Evolutionary conservation across 495 filamentous ascomycete species (phyloP), one percentile per base, ranked within the genome.

Genomic region (Hypoxylon lenormandii): DNA sequence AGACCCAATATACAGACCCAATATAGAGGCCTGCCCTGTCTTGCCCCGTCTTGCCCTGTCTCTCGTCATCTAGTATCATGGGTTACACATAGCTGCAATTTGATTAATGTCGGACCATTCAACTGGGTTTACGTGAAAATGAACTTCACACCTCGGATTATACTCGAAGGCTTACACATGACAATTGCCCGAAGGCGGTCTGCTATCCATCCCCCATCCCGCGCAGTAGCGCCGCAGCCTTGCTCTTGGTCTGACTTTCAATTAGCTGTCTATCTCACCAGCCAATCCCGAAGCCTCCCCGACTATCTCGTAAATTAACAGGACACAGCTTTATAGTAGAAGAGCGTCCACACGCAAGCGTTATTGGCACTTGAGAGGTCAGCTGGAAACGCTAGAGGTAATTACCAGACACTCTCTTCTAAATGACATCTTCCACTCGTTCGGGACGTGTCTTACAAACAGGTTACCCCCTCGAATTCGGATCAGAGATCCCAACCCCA

Each of bases 111-210:
- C 57, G 45, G 50, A 10, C 67, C 67, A 70, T 55, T 62, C 56
- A 63, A 66, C 62, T 61, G 22, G 28, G 40, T 54, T 49, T 62
- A 43, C 18, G 46, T 53, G 57, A 63, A 66, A 66, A 71, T 71
- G 62, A 71, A 65, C 57, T 66, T 19, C 68, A 71, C 68, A 71
- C 62, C 68, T 66, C 62, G 62, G 62, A 63, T 63, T 62, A 66
- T 59, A 13, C 42, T 63, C 42, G 63, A 33, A 58, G 53, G 45
- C 51, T 61, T 71, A 66, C 68, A 66, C 56, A 71, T 71, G 68
- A 71, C 40, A 28, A 62, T 59, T 48, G 57, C 4, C 48, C 52
- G 46, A 63, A 33, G 43, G 46, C 47, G 38, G 52, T 36, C 61
- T 42, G 30, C 52, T 36, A 52, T 49, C 56, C 60, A 7, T 28